phyloP scores from a whole-genome alignment of 2,329 filamentous ascomycete genomes.

The Claviceps arundinis region DNA sequence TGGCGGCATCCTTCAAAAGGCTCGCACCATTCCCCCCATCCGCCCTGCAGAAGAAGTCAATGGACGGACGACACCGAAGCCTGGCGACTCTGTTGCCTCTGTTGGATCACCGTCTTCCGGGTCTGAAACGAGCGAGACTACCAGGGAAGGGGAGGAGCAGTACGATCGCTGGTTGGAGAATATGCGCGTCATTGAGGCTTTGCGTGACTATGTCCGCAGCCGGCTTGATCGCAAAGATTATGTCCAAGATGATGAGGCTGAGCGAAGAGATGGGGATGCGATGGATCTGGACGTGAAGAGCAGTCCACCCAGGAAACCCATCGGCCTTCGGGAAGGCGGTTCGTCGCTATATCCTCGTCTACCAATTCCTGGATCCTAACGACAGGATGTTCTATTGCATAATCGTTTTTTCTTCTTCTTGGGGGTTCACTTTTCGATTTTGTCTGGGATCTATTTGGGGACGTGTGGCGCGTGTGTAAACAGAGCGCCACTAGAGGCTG shows the following conservation, averaged over 20 bases:
- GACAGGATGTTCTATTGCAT: no score
- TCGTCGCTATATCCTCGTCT: constrained; percentile 28
- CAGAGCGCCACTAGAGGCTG: neutral
- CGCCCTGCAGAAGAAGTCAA: constrained; percentile 22
- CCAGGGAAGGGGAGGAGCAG: constrained; percentile 45
- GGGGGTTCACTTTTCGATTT: no score
- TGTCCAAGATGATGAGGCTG: constrained; percentile 19
- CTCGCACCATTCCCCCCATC: constrained; percentile 31
- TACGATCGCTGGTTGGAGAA: constrained; percentile 55
- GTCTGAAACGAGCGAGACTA: constrained; percentile 37
- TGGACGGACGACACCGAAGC: constrained; percentile 30
- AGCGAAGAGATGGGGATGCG: constrained; percentile 14
- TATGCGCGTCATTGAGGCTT: constrained; percentile 49
- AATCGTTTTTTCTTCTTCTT: no score
- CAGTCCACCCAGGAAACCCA: constrained; percentile 15
- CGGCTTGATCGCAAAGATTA: constrained; percentile 46
- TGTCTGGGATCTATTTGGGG: neutral
- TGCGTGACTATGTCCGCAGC: constrained; percentile 43
- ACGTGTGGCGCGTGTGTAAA: neutral
- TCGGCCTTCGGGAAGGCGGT: constrained; percentile 16
- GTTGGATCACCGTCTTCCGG: constrained; percentile 42
- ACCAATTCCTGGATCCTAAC: constrained; percentile 16
- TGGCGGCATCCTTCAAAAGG: constrained; percentile 52
- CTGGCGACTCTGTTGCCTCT: constrained; percentile 27
- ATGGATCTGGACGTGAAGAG: constrained; percentile 26